Conservation (phyloP, 2,329 filamentous ascomycete species). For the Fusarium sp. region DNA sequence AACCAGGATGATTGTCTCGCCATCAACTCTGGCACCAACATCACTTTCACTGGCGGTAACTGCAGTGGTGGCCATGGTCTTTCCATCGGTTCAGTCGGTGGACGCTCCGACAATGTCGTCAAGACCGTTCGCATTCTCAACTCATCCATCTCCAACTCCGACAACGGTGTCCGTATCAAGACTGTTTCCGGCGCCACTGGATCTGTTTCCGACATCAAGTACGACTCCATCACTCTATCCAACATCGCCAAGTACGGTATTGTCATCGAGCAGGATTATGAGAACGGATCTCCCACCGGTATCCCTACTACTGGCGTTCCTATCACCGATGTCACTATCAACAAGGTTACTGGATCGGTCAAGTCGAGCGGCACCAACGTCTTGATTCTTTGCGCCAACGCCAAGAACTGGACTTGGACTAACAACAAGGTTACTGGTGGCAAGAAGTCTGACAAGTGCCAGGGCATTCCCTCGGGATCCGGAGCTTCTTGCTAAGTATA, state of each 20-base stretch:
- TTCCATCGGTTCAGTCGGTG: constrained; percentile 58
- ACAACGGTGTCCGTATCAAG: constrained; percentile 65
- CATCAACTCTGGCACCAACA: constrained; percentile 63
- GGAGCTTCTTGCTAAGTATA: constrained; percentile 39
- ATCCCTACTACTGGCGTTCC: constrained; percentile 61
- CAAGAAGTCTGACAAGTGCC: constrained; percentile 49
- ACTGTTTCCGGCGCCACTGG: constrained; percentile 60
- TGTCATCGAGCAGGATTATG: constrained; percentile 58
- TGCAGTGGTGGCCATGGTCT: constrained; percentile 59
- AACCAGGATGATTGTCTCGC: constrained; percentile 73
- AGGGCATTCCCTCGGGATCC: constrained; percentile 43
- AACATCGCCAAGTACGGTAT: constrained; percentile 56
- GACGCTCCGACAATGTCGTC: constrained; percentile 64
- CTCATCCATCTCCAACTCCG: constrained; percentile 62
- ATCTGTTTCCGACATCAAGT: constrained; percentile 56
- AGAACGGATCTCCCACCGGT: constrained; percentile 59
- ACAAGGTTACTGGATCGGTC: constrained; percentile 58
- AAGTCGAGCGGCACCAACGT: constrained; percentile 53
- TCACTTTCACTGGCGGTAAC: constrained; percentile 57
- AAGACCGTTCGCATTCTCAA: constrained; percentile 61
- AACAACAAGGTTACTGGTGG: constrained; percentile 63
- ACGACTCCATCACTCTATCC: constrained; percentile 56
- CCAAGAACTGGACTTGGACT: constrained; percentile 64
- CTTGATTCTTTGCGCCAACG: constrained; percentile 65
- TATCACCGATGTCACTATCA: constrained; percentile 61